These are phyloP conservation scores for Botryotinia calthae DNA, from an alignment of 2,329 filamentous ascomycete species.

Conservation along the genomic window DNA sequence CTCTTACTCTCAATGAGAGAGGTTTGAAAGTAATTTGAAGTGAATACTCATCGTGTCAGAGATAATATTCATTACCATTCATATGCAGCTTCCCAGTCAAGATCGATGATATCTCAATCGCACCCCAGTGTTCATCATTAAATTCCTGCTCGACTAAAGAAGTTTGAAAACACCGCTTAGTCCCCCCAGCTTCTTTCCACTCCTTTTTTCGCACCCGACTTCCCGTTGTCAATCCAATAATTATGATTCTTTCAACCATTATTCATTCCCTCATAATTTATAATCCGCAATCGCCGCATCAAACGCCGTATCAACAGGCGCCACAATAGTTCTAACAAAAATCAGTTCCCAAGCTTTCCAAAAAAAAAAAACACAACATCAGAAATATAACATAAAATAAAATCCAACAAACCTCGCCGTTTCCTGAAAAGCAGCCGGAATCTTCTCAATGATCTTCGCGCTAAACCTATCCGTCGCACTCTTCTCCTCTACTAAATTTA, in stretches of 20 bases:
- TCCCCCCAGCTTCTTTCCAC: neutral
- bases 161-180: neutral
- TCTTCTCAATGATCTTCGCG: conserved; percentile 25
- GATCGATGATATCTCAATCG: neutral
- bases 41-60: neutral
- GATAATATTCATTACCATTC: neutral
- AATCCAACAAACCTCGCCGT: conserved; percentile 22
- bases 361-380: neutral
- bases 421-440: conserved; percentile 22
- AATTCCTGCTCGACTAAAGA: neutral
- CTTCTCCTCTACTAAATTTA: conserved; percentile 45
- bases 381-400: fast-evolving
- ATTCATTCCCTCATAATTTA: neutral
- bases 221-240: neutral
- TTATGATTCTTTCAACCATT: neutral
- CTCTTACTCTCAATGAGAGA: neutral
- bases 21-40: neutral
- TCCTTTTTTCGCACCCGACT: neutral
- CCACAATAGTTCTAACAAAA: conserved; percentile 34
- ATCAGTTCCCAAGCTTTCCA: neutral
- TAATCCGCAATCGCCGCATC: conserved; percentile 45
- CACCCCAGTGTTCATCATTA: neutral
- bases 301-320: conserved; percentile 53
- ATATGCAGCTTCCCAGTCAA: neutral
- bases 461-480: conserved; percentile 39